phyloP scores from a whole-genome alignment of 306 rosid genomes.

The Glycine tomentella region DNA sequence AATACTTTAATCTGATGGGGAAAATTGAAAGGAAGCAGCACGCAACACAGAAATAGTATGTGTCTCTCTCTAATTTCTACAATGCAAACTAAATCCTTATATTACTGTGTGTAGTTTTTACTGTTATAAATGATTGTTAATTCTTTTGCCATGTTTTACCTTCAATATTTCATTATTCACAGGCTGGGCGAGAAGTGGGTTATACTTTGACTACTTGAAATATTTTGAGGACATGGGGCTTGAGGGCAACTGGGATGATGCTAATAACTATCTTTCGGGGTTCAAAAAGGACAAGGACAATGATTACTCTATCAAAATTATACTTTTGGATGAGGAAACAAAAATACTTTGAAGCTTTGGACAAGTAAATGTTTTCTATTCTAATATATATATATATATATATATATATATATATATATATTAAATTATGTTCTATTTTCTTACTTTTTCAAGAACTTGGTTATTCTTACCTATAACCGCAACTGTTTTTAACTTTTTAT shows the following conservation, averaged over 20 bases:
- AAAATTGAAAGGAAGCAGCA: too few species aligned
- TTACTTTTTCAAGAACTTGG: too few species aligned
- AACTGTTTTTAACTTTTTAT: too few species aligned
- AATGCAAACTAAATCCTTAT: too few species aligned
- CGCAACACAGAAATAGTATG: too few species aligned
- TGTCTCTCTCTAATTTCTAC: too few species aligned
- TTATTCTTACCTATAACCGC: too few species aligned
- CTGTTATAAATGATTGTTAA: too few species aligned
- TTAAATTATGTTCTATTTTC: neutral
- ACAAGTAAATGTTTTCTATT: conserved; percentile 42
- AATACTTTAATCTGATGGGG: too few species aligned
- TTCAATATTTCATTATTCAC: neutral
- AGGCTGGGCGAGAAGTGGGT: neutral
- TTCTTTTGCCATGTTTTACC: too few species aligned
- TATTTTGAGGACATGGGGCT: conserved; percentile 52
- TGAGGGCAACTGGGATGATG: conserved; percentile 52
- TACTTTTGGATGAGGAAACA: conserved; percentile 49
- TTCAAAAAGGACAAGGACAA: conserved; percentile 24
- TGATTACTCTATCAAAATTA: neutral
- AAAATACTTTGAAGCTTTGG: conserved; percentile 54
- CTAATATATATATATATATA: neutral
- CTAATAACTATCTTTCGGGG: conserved; percentile 28
- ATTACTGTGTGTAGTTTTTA: too few species aligned
- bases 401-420: neutral
- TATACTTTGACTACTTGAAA: conserved; percentile 46